A percentile compares a stretch with the other conserved stretches of the same genome.
Conservation (phyloP, 2,329 filamentous ascomycete species). For the Scopulariopsis brevicaulis region DNA sequence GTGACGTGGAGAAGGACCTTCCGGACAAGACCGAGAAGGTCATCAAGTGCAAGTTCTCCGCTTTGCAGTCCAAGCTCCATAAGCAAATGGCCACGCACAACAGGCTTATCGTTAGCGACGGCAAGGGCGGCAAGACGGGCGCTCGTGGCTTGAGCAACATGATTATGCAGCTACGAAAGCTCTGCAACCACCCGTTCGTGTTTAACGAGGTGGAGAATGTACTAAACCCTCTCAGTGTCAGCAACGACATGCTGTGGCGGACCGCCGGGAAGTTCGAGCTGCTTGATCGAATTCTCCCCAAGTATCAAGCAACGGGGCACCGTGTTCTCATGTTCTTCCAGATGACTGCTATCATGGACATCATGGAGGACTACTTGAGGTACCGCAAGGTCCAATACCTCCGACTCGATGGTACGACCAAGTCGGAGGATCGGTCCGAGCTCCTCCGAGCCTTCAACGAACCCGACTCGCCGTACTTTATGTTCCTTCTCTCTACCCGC, state of each 20-base stretch:
- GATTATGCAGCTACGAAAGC: slow-evolving; percentile 98
- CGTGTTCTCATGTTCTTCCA: slow-evolving; percentile 99
- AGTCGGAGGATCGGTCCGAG: slow-evolving; percentile 92
- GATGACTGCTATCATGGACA: slow-evolving; percentile 99
- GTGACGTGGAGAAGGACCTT: slow-evolving; percentile 97
- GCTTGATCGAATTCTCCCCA: slow-evolving; percentile 81
- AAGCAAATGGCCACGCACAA: slow-evolving; percentile 97
- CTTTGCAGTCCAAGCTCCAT: slow-evolving; percentile 86
- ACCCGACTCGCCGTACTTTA: slow-evolving; percentile 85
- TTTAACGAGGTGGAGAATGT: slow-evolving; percentile 97
- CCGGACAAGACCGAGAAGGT: slow-evolving; percentile 99
- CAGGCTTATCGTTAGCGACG: slow-evolving; percentile 86
- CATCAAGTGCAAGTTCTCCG: slow-evolving; percentile 97
- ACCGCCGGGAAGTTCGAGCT: slow-evolving; percentile 96
- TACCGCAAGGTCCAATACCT: slow-evolving; percentile 76
- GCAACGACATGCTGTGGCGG: slow-evolving; percentile 91
- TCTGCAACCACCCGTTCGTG: slow-evolving; percentile 98
- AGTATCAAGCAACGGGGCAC: slow-evolving; percentile 85
- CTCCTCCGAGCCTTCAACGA: slow-evolving; percentile 83
- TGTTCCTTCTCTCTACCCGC: slow-evolving; percentile 96
- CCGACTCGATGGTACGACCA: slow-evolving; percentile 91
- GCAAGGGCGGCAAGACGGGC: slow-evolving; percentile 88
- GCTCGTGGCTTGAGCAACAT: slow-evolving; percentile 97
- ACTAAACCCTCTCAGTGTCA: slow-evolving; percentile 82
- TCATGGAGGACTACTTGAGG: slow-evolving; percentile 96